Conservation (phyloP, 2,329 filamentous ascomycete genomes). For the Trichoderma sp. region DNA sequence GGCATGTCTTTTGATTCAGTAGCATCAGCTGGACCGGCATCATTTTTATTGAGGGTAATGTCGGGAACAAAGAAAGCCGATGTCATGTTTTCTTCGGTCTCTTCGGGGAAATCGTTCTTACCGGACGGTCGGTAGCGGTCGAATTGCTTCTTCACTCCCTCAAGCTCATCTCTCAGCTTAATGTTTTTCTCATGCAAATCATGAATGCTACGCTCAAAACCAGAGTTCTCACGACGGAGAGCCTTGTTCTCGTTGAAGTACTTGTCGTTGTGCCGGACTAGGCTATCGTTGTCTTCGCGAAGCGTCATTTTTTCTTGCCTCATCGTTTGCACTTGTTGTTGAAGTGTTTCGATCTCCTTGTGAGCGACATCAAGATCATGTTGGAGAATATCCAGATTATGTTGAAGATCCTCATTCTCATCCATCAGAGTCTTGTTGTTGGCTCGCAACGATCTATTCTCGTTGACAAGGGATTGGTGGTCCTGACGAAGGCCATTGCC, state of each 20-base stretch:
- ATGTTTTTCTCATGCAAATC: slow-evolving; percentile 52
- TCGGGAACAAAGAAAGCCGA: slow-evolving; percentile 63
- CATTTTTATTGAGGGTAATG: slow-evolving; percentile 56
- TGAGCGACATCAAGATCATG: slow-evolving; percentile 48
- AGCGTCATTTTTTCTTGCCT: slow-evolving; percentile 51
- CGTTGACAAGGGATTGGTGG: slow-evolving; percentile 48
- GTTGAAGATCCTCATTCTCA: slow-evolving; percentile 51
- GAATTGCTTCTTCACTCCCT: slow-evolving; percentile 51
- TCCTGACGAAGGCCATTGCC: slow-evolving; percentile 49
- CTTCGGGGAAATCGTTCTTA: slow-evolving; percentile 45
- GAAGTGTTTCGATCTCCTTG: slow-evolving; percentile 47
- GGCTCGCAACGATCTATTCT: slow-evolving; percentile 51
- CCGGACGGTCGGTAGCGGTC: slow-evolving; percentile 47
- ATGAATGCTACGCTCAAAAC: slow-evolving; percentile 51
- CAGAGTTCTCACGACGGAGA: slow-evolving; percentile 52
- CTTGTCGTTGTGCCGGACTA: slow-evolving; percentile 59
- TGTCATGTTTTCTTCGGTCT: slow-evolving; percentile 59
- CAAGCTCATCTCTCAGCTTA: slow-evolving; percentile 53
- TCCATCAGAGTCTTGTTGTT: slow-evolving; percentile 48
- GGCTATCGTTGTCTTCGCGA: slow-evolving; percentile 55
- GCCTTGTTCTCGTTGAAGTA: slow-evolving; percentile 59
- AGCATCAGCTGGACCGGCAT: slow-evolving; percentile 39
- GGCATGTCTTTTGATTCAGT: slow-evolving; percentile 41
- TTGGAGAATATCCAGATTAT: slow-evolving; percentile 46
- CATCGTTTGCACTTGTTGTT: slow-evolving; percentile 45